phyloP scores from a whole-genome alignment of 257 asterid species.

The Fraxinus americana region DNA sequence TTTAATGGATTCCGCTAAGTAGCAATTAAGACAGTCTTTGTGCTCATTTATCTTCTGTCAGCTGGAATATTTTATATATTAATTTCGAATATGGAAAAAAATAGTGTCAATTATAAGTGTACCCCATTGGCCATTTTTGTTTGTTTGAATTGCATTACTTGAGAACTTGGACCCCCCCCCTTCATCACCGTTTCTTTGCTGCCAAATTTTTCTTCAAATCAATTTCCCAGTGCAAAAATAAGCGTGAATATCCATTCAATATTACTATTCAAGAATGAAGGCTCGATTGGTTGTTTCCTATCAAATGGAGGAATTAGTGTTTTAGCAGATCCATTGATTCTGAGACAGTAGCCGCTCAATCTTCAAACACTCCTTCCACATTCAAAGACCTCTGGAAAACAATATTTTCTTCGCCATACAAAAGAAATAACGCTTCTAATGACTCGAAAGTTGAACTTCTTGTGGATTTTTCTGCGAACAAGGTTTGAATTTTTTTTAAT shows the following conservation, averaged over 20 bases:
- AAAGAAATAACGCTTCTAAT: constrained; percentile 18
- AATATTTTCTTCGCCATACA: constrained; percentile 40
- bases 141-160: no score
- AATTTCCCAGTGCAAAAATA: background rate
- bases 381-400: constrained; percentile 60
- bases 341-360: constrained; percentile 41
- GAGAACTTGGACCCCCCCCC: no score
- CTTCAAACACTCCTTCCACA: constrained; percentile 68
- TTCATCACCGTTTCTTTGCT: background rate
- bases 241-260: background rate
- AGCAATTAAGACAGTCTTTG: no score
- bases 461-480: constrained; percentile 74
- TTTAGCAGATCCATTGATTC: constrained; percentile 78
- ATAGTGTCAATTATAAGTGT: no score
- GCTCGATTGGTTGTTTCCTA: constrained; percentile 81
- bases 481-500: constrained; percentile 39
- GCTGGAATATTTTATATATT: no score
- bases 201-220: background rate
- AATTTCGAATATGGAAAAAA: no score
- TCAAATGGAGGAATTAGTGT: constrained; percentile 90
- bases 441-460: constrained; percentile 60
- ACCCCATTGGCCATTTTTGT: no score
- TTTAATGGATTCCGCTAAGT: no score
- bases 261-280: constrained; percentile 55
- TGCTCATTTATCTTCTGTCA: no score